Base-by-base conservation (phyloP, 345 rosid species). In the Citrus sp. region DNA sequence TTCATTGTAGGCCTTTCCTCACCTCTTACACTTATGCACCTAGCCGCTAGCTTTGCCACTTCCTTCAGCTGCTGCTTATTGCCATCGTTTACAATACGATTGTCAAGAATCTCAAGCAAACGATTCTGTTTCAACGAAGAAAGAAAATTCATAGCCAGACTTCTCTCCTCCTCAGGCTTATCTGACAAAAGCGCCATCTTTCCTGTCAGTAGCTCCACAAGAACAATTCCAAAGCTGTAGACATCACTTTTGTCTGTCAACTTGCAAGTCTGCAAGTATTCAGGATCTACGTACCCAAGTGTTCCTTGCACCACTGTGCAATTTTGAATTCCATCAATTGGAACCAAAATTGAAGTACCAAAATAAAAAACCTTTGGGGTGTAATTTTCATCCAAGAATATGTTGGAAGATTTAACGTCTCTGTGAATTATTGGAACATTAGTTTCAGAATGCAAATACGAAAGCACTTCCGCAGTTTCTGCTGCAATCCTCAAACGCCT, bases 1-100 rank as follows among this genome's bases (percentile, higher is more conserved):
- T 82, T 85, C 86, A 85, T 85, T 16, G 77, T 76, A 18, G 87
- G 87, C 35, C 85, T 84, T 21, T 82, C 81, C 40, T 76, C 83
- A 1, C 87, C 85, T 32, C 67, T 79, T 3, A 82, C 7, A 37
- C 58, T 70, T 73, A 32, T 32, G 34, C 34, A 32, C 34, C 34
- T 32, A 4, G 34, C 34, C 34, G 34, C 84, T 5, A 82, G 49
- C 32, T 46, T 3, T 2, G 82, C 85, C 3, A 80, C 82, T 67
- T 46, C 76, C 51, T 16, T 58, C 7, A 82, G n/a, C 21, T 82
- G 81, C 22, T 70, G 28, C 2, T 3, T 3, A 2, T 62, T 32
- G 9, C 21, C 79, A 13, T 79, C 30, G 0, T 62, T 21, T 13
- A 40, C 37, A 9, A 79, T 32, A 6, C 64, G 5, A 0, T 79